Evolutionary conservation across 495 filamentous ascomycete species (phyloP).

Genomic region (Podospora appendiculata): DNA sequence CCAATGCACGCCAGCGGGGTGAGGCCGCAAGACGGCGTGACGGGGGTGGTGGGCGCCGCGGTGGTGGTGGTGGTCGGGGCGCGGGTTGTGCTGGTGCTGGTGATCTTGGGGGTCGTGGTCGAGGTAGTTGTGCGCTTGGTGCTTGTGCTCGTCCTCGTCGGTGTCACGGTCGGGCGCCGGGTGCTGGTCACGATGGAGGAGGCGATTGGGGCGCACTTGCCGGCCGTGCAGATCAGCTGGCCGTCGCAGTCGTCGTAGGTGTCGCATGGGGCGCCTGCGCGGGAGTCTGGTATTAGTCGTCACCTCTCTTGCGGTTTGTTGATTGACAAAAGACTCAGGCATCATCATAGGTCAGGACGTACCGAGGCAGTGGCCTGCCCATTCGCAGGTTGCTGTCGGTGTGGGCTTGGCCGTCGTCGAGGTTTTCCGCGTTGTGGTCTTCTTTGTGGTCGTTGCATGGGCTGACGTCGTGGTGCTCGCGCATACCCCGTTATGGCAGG

Average conservation of each 20-base stretch:
- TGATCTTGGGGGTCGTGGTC: neutral
- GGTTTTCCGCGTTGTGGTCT: too few relatives aligned
- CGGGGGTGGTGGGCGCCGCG: neutral
- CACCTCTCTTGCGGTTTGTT: too few relatives aligned
- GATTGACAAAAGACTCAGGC: neutral
- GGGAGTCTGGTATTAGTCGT: too few relatives aligned
- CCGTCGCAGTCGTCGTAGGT: conserved; percentile 19
- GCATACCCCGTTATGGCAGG: too few relatives aligned
- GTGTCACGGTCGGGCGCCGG: neutral
- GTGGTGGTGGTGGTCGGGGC: neutral
- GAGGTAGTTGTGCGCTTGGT: neutral
- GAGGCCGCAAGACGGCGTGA: conserved; percentile 5
- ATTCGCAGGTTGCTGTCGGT: conserved; percentile 4
- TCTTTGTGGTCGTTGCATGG: too few relatives aligned
- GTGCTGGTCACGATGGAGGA: conserved; percentile 3
- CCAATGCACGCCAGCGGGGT: conserved; percentile 18
- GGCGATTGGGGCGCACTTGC: conserved; percentile 4
- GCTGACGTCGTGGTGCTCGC: too few relatives aligned
- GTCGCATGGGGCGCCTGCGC: conserved; percentile 8
- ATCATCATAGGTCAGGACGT: neutral
- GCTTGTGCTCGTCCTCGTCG: neutral
- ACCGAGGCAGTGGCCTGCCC: conserved; percentile 22
- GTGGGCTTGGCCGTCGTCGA: too few relatives aligned
- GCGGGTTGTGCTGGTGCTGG: neutral
- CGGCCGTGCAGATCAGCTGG: conserved; percentile 6